These are phyloP conservation scores for Phalaenopsis equestris DNA, from an alignment of 106 monocot genomes.

Conservation along the genomic window DNA sequence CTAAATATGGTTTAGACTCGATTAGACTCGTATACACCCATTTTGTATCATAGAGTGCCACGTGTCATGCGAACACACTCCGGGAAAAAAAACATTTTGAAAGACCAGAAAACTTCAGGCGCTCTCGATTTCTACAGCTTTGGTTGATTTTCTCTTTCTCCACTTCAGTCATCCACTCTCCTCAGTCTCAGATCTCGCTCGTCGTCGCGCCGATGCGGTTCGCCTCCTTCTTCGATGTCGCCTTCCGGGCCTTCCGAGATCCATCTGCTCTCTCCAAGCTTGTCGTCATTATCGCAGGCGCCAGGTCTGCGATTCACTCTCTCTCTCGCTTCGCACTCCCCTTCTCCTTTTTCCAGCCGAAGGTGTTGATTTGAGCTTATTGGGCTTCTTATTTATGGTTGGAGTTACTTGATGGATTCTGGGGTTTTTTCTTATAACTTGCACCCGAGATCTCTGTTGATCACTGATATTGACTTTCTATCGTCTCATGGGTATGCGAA, in stretches of 20 bases:
- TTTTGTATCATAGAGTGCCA: neutral
- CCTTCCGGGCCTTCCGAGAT: constrained; percentile 15
- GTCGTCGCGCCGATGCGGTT: constrained; percentile 12
- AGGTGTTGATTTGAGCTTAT: neutral
- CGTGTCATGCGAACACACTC: too few relatives aligned
- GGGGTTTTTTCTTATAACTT: neutral
- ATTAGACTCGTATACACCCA: too few relatives aligned
- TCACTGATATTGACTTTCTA: neutral
- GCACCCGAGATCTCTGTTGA: neutral
- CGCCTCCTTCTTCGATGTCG: constrained; percentile 23
- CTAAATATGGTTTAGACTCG: too few relatives aligned
- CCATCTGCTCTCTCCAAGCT: constrained; percentile 25
- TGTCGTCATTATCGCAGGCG: constrained; percentile 26
- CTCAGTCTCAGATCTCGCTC: constrained; percentile 5
- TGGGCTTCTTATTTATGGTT: neutral
- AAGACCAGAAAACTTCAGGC: neutral
- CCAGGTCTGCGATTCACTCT: neutral
- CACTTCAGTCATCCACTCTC: neutral
- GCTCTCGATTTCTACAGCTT: neutral
- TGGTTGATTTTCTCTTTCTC: neutral
- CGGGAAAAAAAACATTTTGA: neutral
- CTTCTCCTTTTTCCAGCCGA: neutral
- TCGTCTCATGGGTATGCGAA: neutral
- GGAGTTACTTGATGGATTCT: neutral
- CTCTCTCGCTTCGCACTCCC: constrained; percentile 2